phyloP scores from a whole-genome alignment of 2,329 filamentous ascomycete species.

The Pestalotiopsis sp. region DNA sequence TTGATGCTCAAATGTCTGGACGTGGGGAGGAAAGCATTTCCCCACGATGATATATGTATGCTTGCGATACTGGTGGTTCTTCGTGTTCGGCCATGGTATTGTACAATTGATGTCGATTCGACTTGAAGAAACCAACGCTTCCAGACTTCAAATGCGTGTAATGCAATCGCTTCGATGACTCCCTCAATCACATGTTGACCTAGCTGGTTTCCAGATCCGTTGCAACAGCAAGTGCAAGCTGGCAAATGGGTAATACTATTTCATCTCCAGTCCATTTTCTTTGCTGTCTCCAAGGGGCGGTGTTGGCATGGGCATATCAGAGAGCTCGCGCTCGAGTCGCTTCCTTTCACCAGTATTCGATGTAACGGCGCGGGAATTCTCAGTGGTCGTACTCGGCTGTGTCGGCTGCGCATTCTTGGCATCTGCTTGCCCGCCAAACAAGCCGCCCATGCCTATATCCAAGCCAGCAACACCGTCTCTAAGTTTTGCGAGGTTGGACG shows the following conservation, averaged over 20 bases:
- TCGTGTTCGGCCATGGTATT: background rate
- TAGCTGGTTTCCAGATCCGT: background rate
- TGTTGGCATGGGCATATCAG: slow-evolving; percentile 6
- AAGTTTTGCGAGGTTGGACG: slow-evolving; percentile 40
- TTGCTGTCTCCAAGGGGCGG: background rate
- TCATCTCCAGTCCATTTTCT: slow-evolving; percentile 12
- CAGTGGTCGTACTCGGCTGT: background rate
- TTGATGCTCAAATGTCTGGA: background rate
- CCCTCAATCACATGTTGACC: background rate
- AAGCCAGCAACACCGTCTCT: slow-evolving; percentile 52
- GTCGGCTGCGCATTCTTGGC: background rate
- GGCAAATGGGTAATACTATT: background rate
- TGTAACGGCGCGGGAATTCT: background rate
- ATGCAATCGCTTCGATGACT: background rate
- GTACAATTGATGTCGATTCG: background rate
- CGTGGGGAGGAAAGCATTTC: background rate
- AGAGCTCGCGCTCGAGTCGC: background rate
- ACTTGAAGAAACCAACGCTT: background rate
- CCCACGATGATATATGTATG: background rate
- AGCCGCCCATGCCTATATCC: slow-evolving; percentile 50
- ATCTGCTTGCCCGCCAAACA: slow-evolving; percentile 30
- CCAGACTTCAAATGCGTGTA: background rate
- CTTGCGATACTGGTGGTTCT: background rate
- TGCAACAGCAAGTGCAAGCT: background rate
- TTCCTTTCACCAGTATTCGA: background rate